phyloP scores from a whole-genome alignment of 495 filamentous ascomycete species.

The Sporormia fimetaria region DNA sequence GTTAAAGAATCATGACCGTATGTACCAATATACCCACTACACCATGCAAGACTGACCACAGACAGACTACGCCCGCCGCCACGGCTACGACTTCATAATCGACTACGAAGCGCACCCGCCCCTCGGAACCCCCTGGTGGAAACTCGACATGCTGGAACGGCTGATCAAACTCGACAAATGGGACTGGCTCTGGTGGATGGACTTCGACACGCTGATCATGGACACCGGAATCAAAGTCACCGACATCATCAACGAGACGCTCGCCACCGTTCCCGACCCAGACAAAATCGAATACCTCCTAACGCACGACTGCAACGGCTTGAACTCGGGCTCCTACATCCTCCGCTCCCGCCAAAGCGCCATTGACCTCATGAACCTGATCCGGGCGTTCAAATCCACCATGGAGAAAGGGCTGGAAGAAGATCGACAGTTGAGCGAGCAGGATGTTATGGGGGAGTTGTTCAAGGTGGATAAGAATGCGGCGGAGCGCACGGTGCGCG shows the following conservation, averaged over 20 bases:
- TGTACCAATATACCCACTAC: not conserved
- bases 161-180: conserved; percentile 19
- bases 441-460: conserved; percentile 27
- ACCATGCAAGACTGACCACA: not conserved
- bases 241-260: conserved; percentile 24
- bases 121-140: conserved; percentile 20
- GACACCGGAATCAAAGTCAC: conserved; percentile 17
- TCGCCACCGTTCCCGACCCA: conserved; percentile 16
- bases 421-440: conserved; percentile 21
- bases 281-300: conserved; percentile 19
- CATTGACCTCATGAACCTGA: conserved; percentile 20
- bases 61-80: conserved; percentile 21
- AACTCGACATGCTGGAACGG: conserved; percentile 27
- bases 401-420: conserved; percentile 6
- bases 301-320: conserved; percentile 26
- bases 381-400: conserved; percentile 15
- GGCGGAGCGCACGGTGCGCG: conserved; percentile 6
- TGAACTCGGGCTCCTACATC: conserved; percentile 30
- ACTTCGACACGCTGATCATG: conserved; percentile 22
- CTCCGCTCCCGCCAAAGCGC: conserved; percentile 21
- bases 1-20: conserved; percentile 25
- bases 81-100: conserved; percentile 25
- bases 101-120: conserved; percentile 24
- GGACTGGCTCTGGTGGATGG: conserved; percentile 32
- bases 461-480: conserved; percentile 1